phyloP scores from a whole-genome alignment of 2,329 filamentous ascomycete species.

The Trichoderma hamatum region DNA sequence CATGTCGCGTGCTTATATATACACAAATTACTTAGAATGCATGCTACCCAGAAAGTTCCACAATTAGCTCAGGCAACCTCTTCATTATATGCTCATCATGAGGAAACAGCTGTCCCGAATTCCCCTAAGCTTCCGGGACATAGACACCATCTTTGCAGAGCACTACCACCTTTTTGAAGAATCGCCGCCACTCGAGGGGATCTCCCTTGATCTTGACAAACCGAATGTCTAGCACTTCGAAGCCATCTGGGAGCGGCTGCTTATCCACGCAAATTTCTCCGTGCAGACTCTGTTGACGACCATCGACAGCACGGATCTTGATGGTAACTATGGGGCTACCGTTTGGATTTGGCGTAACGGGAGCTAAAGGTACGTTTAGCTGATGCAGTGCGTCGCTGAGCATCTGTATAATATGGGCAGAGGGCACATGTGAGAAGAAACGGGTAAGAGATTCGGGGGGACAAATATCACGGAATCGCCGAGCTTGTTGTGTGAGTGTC shows the following conservation, averaged over 20 bases:
- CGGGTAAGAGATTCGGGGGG: conserved; percentile 84
- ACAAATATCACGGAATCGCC: conserved; percentile 86
- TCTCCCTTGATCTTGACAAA: conserved; percentile 96
- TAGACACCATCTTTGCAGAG: conserved; percentile 85
- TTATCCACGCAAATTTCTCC: conserved; percentile 76
- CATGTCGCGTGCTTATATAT: conserved; percentile 11
- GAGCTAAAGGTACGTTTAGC: conserved; percentile 75
- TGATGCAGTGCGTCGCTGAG: conserved; percentile 80
- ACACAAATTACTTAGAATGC: neutral
- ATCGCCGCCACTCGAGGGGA: conserved; percentile 91
- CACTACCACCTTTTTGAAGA: conserved; percentile 95
- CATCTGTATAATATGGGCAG: conserved; percentile 75
- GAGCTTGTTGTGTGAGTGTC: conserved; percentile 85
- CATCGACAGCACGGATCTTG: conserved; percentile 74
- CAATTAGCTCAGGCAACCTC: neutral
- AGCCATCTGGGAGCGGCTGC: conserved; percentile 57
- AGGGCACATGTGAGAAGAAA: conserved; percentile 84
- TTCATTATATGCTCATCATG: neutral
- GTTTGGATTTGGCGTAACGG: conserved; percentile 49
- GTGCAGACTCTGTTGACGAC: conserved; percentile 70
- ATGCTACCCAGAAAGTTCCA: conserved; percentile 12
- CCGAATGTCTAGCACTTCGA: conserved; percentile 76
- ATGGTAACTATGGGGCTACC: conserved; percentile 64
- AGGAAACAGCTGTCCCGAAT: conserved; percentile 30
- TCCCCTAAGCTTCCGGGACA: conserved; percentile 47